Evolutionary conservation across 73 alveolate genomes (phyloP).

Genomic region (Tetrahymena thermophila): DNA sequence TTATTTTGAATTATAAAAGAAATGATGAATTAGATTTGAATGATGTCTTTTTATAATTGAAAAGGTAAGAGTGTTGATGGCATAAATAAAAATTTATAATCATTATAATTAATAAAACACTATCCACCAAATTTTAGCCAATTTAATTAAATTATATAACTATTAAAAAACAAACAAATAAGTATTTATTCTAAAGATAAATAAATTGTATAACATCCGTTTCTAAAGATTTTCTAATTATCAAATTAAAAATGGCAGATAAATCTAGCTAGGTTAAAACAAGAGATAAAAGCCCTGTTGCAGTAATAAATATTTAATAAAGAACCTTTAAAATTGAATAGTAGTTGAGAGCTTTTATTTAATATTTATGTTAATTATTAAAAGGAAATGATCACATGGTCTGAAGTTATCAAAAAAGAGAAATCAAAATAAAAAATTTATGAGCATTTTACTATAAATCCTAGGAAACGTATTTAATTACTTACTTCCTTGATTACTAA

Average conservation of each 20-base stretch:
- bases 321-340: not conserved
- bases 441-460: conserved; percentile 41
- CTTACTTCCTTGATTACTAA: not conserved
- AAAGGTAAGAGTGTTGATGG: not conserved
- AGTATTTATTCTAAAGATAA: not conserved
- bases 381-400: conserved; percentile 44
- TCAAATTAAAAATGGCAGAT: not conserved
- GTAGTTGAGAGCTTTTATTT: not conserved
- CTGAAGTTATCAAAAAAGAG: conserved; percentile 29
- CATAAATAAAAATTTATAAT: not conserved
- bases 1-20: not conserved
- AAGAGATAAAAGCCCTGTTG: not conserved
- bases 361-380: not conserved
- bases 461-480: not conserved
- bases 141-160: not conserved
- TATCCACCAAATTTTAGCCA: not conserved
- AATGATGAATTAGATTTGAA: too few relatives aligned
- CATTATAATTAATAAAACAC: not conserved
- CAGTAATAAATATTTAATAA: not conserved
- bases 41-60: not conserved
- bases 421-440: conserved; percentile 22
- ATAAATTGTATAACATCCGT: not conserved
- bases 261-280: not conserved
- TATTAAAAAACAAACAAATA: not conserved
- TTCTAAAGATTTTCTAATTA: not conserved